These are phyloP conservation scores for Tilletia indica DNA, from an alignment of 1,284 basidiomycete species.

Conservation along the genomic window DNA sequence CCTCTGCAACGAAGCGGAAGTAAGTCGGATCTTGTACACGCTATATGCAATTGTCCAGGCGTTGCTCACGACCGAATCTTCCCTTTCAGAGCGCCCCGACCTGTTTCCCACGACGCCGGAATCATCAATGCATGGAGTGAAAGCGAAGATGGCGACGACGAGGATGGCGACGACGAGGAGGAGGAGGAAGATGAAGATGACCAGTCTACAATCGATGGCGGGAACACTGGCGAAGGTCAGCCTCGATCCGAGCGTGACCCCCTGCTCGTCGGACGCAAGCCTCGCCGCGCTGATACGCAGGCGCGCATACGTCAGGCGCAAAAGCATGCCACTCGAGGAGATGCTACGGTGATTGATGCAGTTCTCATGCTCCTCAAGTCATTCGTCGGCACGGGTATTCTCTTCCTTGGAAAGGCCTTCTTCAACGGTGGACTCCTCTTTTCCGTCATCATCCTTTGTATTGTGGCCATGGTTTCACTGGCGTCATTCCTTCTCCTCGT, in stretches of 20 bases:
- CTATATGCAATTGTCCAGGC: too few relatives aligned
- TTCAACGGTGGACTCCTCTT: constrained; percentile 93
- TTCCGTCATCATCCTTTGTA: constrained; percentile 73
- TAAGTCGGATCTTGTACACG: too few relatives aligned
- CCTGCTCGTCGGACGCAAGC: constrained; percentile 20
- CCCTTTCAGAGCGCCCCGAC: constrained; percentile 1
- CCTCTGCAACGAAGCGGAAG: too few relatives aligned
- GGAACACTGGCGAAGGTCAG: not conserved
- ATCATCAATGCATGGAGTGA: constrained; percentile 16
- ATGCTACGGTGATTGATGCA: constrained; percentile 51
- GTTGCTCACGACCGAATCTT: not conserved
- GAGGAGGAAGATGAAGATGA: not conserved
- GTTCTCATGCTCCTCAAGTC: constrained; percentile 66
- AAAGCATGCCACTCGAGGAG: constrained; percentile 42
- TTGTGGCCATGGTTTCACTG: constrained; percentile 82
- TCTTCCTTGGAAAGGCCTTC: constrained; percentile 97
- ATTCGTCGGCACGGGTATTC: constrained; percentile 91
- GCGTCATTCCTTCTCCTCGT: constrained; percentile 93
- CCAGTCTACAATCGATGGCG: not conserved
- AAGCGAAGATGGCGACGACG: constrained; percentile 11
- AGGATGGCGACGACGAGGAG: constrained; percentile 1
- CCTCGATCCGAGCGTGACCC: not conserved
- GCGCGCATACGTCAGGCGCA: constrained; percentile 40
- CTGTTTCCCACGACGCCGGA: not conserved
- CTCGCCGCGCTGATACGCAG: constrained; percentile 27